Evolutionary conservation across 805 yeast species (phyloP), one percentile per base, ranked within the genome.

Genomic region (Candida maris): DNA sequence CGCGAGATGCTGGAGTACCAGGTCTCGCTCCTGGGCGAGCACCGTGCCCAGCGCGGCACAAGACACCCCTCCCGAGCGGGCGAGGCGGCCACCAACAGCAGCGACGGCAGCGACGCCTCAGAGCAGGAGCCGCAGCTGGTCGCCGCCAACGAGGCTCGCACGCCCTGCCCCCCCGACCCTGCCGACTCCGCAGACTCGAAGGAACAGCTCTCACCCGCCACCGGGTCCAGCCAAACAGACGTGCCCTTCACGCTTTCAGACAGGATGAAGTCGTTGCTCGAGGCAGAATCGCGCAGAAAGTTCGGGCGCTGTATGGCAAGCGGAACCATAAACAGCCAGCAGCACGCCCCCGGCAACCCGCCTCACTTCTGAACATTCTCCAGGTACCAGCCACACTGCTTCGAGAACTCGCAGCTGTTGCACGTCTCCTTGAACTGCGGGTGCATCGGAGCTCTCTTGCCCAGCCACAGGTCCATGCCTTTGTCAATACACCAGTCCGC

Each of bases 401-500:
- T 37, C 19, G 63, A 61, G 52, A 73, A 82, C 14, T 71, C 77
- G 58, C 91, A 82, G 33, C 55, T 61, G 12, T 58, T 63, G 53
- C 91, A 82, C 39, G 68, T 67, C 4, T 58, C 45, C 16, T 53
- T 37, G 44, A 59, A 44, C 55, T 72, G 66, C 1, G 64, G 65
- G 5, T 69, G 70, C 20, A 48, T 50, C 1, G 85, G 84, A 3
- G 52, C 54, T 30, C 83, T 58, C 21, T 57, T 47, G 0, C 88
- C 88, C 46, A 65, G 62, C 88, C 88, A 82, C 44, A 78, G 73
- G 17, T 51, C 50, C 34, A 72, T 45, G 3, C 77, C 64, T 8
- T 54, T 45, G 0, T 43, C 30, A 2, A 72, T 52, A 6, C 61
- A 53, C 3, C 44, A 23, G 1, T 58, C 42, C 3, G 75, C 48